Conservation (phyloP, 2,329 filamentous ascomycete species). For the Fusarium sp. region DNA sequence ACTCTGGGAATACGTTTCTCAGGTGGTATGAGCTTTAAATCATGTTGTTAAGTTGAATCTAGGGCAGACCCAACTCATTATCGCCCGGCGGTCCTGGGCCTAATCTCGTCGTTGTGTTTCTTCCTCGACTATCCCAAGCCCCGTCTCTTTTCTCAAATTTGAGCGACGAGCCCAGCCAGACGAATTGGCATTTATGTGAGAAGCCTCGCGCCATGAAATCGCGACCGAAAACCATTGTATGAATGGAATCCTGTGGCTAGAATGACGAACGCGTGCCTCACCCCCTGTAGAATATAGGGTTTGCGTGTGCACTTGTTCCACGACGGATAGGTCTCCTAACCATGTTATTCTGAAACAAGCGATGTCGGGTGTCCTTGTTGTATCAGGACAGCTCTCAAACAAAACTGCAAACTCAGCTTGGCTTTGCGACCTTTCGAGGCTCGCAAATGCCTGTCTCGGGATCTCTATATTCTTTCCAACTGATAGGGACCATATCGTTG, state of each 20-base stretch:
- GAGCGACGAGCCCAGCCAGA: neutral
- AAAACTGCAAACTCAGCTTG: constrained; percentile 66
- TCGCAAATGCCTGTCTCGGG: constrained; percentile 80
- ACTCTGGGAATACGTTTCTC: neutral
- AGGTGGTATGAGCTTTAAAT: neutral
- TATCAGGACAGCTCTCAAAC: constrained; percentile 28
- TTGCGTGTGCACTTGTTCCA: neutral
- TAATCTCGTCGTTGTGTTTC: constrained; percentile 1
- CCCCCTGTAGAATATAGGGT: neutral
- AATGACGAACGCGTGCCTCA: neutral
- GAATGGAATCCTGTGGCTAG: constrained; percentile 11
- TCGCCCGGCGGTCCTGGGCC: neutral
- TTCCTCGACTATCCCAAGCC: constrained; percentile 2
- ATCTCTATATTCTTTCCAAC: constrained; percentile 95
- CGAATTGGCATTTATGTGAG: neutral
- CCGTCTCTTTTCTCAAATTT: constrained; percentile 5
- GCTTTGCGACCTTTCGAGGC: constrained; percentile 91
- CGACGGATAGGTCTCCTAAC: neutral
- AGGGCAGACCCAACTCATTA: neutral
- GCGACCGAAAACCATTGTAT: neutral
- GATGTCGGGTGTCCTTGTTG: constrained; percentile 10
- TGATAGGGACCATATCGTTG: constrained; percentile 90
- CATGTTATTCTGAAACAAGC: constrained; percentile 26
- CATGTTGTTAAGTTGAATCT: neutral
- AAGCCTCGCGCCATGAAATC: constrained; percentile 20